A percentile compares a stretch with the other conserved stretches of the same genome.
Conservation (phyloP, 2,329 filamentous ascomycete genomes). For the Beauveria sp. region DNA sequence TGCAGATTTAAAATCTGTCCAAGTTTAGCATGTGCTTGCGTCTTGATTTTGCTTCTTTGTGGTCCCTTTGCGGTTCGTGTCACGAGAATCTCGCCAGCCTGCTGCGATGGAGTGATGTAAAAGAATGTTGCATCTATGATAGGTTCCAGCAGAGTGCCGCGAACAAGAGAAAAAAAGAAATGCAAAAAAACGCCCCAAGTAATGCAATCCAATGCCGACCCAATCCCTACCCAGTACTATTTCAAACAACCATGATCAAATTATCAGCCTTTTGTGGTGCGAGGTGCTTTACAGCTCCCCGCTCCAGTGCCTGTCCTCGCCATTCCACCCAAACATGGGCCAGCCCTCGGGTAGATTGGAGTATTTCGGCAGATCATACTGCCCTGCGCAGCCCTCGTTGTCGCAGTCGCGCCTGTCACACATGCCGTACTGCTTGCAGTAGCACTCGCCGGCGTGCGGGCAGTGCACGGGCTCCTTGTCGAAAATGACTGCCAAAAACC, state of each 20-base stretch:
- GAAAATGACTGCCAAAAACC: conserved; percentile 42
- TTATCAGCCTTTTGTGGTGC: conserved; percentile 1
- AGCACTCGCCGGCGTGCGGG: conserved; percentile 53
- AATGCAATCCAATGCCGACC: neutral
- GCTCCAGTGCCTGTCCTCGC: conserved; percentile 19
- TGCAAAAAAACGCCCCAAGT: neutral
- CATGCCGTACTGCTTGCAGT: conserved; percentile 59
- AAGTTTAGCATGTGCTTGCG: too few species aligned
- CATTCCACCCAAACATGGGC: conserved; percentile 49
- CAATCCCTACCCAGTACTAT: neutral
- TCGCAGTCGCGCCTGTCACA: conserved; percentile 39
- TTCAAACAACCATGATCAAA: neutral
- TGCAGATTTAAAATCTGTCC: neutral
- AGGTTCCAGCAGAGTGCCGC: neutral
- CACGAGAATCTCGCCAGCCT: neutral
- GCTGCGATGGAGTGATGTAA: neutral
- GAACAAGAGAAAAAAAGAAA: neutral
- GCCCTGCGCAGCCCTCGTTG: conserved; percentile 42
- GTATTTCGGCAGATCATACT: conserved; percentile 52
- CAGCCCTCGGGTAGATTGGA: conserved; percentile 53
- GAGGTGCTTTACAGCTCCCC: neutral
- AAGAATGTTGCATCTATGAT: neutral
- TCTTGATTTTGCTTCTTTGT: too few species aligned
- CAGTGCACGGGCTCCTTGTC: conserved; percentile 52
- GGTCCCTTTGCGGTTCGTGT: too few species aligned